phyloP scores from a whole-genome alignment of 805 yeast species.

The Kuraishia borneana region DNA sequence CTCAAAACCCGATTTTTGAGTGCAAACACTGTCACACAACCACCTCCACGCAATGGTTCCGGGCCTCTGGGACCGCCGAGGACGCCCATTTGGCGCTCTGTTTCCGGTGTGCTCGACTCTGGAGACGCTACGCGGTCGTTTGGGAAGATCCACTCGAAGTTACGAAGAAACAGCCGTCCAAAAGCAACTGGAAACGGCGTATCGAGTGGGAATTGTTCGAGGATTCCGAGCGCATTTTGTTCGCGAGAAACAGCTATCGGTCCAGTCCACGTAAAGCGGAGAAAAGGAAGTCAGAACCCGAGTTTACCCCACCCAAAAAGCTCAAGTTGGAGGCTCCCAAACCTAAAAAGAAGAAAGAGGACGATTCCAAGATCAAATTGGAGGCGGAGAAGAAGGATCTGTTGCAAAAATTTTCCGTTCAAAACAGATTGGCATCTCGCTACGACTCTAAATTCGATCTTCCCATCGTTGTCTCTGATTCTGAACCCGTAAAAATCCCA shows the following conservation, averaged over 20 bases:
- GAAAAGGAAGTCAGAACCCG: constrained; percentile 1
- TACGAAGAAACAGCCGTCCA: constrained; percentile 30
- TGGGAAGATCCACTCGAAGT: constrained; percentile 80
- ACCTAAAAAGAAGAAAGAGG: not conserved
- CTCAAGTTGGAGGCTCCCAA: not conserved
- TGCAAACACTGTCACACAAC: constrained; percentile 68
- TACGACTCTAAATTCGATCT: not conserved
- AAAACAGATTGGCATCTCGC: not conserved
- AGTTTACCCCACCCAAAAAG: constrained; percentile 3
- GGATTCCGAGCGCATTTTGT: constrained; percentile 47
- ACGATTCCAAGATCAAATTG: not conserved
- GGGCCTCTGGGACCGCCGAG: constrained; percentile 50
- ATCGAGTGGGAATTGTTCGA: constrained; percentile 56
- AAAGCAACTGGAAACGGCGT: constrained; percentile 44
- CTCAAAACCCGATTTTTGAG: constrained; percentile 28
- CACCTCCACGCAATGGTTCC: constrained; percentile 52
- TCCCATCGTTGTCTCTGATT: not conserved
- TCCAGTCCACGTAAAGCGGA: constrained; percentile 9
- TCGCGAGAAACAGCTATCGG: constrained; percentile 30
- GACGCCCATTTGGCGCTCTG: constrained; percentile 55
- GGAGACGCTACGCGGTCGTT: constrained; percentile 81
- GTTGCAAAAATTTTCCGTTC: not conserved
- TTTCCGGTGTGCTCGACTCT: constrained; percentile 74
- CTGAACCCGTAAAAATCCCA: not conserved
- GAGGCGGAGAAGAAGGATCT: not conserved